Conservation (phyloP, 2,329 filamentous ascomycete genomes). For the Aspergillus neotritici region DNA sequence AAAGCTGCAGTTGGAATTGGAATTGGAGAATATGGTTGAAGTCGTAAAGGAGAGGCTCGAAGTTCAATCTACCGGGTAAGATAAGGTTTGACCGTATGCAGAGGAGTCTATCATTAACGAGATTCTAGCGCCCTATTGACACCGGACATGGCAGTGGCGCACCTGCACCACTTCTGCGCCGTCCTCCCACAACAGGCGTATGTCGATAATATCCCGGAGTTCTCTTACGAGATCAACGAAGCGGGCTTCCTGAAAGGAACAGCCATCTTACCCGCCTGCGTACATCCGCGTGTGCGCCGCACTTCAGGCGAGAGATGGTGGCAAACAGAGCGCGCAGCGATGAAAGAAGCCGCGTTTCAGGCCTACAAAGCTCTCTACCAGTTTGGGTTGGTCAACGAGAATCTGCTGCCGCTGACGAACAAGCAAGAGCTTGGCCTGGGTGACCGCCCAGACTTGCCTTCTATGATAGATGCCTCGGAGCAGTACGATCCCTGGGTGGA, state of each 20-base stretch:
- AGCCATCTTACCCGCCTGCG: conserved; percentile 64
- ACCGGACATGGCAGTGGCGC: conserved; percentile 65
- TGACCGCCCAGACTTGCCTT: conserved; percentile 13
- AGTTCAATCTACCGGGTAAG: conserved; percentile 33
- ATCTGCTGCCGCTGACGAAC: conserved; percentile 59
- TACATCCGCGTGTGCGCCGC: conserved; percentile 58
- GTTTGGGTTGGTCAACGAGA: conserved; percentile 67
- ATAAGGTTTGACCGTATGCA: background rate
- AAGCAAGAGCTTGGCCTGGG: conserved; percentile 25
- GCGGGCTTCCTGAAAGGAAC: conserved; percentile 42
- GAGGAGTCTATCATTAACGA: background rate
- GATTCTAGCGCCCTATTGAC: conserved; percentile 60
- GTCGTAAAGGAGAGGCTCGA: conserved; percentile 33
- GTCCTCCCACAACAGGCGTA: conserved; percentile 53
- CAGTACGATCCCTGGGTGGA: conserved; percentile 30
- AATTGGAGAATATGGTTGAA: conserved; percentile 47
- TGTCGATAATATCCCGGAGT: conserved; percentile 63
- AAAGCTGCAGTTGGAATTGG: conserved; percentile 41
- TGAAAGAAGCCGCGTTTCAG: conserved; percentile 76
- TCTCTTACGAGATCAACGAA: conserved; percentile 34
- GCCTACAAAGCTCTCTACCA: conserved; percentile 67
- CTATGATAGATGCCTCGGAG: conserved; percentile 18
- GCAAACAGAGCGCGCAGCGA: conserved; percentile 65
- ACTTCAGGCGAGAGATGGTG: conserved; percentile 53
- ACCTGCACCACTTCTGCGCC: conserved; percentile 76